These are phyloP conservation scores for Colletotrichum scovillei DNA, from an alignment of 2,329 filamentous ascomycete species.

Conservation along the genomic window DNA sequence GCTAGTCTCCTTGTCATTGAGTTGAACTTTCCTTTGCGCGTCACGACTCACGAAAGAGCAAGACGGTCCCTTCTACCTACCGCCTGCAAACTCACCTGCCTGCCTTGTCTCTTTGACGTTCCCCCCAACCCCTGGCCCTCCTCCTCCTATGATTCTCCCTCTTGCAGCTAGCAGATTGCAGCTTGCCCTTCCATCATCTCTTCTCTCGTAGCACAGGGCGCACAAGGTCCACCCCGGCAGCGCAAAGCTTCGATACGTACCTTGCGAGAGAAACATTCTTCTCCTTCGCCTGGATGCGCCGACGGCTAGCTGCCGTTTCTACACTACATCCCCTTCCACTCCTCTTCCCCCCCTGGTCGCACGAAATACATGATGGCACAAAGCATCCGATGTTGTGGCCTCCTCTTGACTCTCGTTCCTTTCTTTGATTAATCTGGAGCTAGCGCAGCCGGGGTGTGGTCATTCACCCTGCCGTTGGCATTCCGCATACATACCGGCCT, in stretches of 20 bases:
- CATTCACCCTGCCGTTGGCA: slow-evolving; percentile 11
- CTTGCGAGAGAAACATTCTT: slow-evolving; percentile 15
- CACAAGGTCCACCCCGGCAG: slow-evolving; percentile 21
- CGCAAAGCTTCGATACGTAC: slow-evolving; percentile 7
- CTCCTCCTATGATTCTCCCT: not conserved
- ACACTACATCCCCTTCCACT: no score
- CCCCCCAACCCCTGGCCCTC: slow-evolving; percentile 5
- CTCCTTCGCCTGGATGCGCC: slow-evolving; percentile 6
- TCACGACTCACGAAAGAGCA: not conserved
- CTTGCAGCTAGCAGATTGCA: not conserved
- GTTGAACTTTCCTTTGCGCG: not conserved
- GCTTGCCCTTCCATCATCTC: slow-evolving; percentile 23
- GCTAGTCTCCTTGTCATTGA: not conserved
- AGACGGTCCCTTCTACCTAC: not conserved
- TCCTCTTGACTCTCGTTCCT: slow-evolving; percentile 22
- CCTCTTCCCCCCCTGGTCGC: not conserved
- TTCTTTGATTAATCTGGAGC: slow-evolving; percentile 27
- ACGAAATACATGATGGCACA: slow-evolving; percentile 24
- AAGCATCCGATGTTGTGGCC: slow-evolving; percentile 24
- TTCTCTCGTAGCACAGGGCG: slow-evolving; percentile 23
- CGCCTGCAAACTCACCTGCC: slow-evolving; percentile 8
- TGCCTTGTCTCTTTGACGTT: not conserved
- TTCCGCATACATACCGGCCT: not conserved
- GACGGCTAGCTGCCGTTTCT: slow-evolving; percentile 18
- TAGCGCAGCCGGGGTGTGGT: not conserved